A percentile compares a stretch with the other conserved stretches of the same genome.
phyloP scores from a whole-genome alignment of 257 asterid genomes.

The Solanum chilense region DNA sequence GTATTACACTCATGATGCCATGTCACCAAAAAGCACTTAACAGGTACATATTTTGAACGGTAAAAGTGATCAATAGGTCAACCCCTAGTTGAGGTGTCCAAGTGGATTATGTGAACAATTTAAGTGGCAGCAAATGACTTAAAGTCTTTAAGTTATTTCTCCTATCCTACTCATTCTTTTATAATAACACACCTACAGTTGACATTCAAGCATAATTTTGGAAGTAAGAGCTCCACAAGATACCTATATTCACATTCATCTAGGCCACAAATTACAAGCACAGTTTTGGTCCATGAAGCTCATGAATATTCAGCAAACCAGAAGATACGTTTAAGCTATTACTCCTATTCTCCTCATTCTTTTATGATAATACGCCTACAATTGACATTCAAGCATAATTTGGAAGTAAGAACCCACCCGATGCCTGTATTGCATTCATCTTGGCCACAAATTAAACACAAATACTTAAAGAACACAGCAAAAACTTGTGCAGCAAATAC shows the following conservation, averaged over 20 bases:
- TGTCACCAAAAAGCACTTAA: not conserved
- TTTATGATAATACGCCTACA: not conserved
- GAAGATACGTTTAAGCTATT: not conserved
- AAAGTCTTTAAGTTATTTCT: not conserved
- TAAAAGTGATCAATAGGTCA: not conserved
- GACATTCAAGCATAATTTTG: not conserved
- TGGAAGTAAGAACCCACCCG: not conserved
- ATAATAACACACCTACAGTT: not conserved
- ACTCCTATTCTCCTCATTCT: not conserved
- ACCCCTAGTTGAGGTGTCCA: too few relatives aligned
- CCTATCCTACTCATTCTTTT: not conserved
- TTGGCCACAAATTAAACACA: not conserved
- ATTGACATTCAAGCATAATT: not conserved
- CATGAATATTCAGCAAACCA: not conserved
- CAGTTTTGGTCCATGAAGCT: too few relatives aligned
- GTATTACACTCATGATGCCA: not conserved
- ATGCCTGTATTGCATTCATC: not conserved
- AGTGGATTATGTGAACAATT: too few relatives aligned
- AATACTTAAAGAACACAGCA: not conserved
- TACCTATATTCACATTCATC: not conserved
- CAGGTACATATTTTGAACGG: not conserved
- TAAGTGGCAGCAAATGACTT: not conserved
- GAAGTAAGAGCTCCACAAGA: not conserved
- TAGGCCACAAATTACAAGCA: not conserved
- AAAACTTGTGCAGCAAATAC: not conserved